Conservation (phyloP, 768 basidiomycete genomes). For the Suillus occidentalis region DNA sequence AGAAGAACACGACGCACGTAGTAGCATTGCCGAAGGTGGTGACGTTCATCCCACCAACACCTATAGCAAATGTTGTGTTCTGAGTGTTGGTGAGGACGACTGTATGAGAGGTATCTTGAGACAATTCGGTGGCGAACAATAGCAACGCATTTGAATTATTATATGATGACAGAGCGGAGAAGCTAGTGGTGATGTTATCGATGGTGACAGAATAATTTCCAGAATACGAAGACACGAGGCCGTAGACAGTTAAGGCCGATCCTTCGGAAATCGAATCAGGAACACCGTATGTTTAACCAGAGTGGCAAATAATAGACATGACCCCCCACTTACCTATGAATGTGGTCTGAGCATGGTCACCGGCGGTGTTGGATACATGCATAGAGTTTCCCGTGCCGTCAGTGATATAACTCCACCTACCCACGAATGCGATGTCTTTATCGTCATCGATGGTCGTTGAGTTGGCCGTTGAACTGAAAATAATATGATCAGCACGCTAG, state of each 20-base stretch:
- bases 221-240: slow-evolving; percentile 55
- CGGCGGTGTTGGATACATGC: slow-evolving; percentile 38
- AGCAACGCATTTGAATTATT: slow-evolving; percentile 52
- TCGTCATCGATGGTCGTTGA: slow-evolving; percentile 43
- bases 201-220: slow-evolving; percentile 62
- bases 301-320: slow-evolving; percentile 2
- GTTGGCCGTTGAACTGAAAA: slow-evolving; percentile 35
- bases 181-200: slow-evolving; percentile 46
- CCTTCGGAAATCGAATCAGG: slow-evolving; percentile 40
- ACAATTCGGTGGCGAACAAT: slow-evolving; percentile 62
- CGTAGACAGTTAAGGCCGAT: slow-evolving; percentile 57
- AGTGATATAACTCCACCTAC: slow-evolving; percentile 52
- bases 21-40: slow-evolving; percentile 38
- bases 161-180: slow-evolving; percentile 56
- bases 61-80: slow-evolving; percentile 49
- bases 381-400: slow-evolving; percentile 28
- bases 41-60: slow-evolving; percentile 49
- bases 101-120: slow-evolving; percentile 47
- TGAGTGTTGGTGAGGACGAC: slow-evolving; percentile 59
- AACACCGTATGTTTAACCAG: slow-evolving; percentile 1
- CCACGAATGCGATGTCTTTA: slow-evolving; percentile 46
- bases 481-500: slow-evolving; percentile 22
- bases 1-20: slow-evolving; percentile 26
- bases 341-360: slow-evolving; percentile 42
- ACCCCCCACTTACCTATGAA: slow-evolving; percentile 47